Evolutionary conservation across 192 early-diverging fungal genomes (phyloP).

Genomic region (Dissophora ornata): DNA sequence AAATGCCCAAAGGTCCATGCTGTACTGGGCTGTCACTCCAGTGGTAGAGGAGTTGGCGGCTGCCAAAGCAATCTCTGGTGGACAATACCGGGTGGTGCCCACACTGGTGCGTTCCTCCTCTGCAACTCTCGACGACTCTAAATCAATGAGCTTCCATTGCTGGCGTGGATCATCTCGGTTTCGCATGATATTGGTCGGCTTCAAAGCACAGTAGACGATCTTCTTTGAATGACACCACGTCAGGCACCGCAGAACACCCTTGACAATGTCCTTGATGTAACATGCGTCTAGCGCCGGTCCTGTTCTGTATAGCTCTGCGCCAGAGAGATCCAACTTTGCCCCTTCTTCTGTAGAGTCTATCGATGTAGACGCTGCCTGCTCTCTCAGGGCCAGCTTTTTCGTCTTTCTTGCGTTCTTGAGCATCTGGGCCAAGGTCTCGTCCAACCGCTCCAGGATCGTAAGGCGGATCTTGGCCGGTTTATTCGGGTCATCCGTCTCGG

Average conservation of each 20-base stretch:
- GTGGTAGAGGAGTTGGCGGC: constrained; percentile 14
- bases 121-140: constrained; percentile 57
- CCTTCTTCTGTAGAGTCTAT: background rate
- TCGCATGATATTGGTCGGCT: constrained; percentile 63
- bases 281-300: constrained; percentile 25
- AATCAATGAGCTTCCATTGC: constrained; percentile 62
- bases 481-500: constrained; percentile 38
- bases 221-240: constrained; percentile 57
- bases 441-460: constrained; percentile 58
- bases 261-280: constrained; percentile 39
- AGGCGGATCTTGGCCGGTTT: constrained; percentile 40
- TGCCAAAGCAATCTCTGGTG: constrained; percentile 54
- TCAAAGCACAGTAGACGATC: constrained; percentile 62
- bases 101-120: constrained; percentile 58
- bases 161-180: constrained; percentile 37
- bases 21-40: constrained; percentile 57
- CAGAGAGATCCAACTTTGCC: constrained; percentile 6
- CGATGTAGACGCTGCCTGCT: constrained; percentile 12
- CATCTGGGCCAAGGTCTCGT: constrained; percentile 55
- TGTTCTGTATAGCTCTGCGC: constrained; percentile 19
- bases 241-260: constrained; percentile 53
- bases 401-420: constrained; percentile 38
- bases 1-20: constrained; percentile 62
- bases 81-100: constrained; percentile 60
- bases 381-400: constrained; percentile 36